A percentile compares a stretch with the other conserved stretches of the same genome.
These are phyloP conservation scores for Bassia scoparia DNA, from an alignment of 148 eudicot genomes.

Conservation along the genomic window DNA sequence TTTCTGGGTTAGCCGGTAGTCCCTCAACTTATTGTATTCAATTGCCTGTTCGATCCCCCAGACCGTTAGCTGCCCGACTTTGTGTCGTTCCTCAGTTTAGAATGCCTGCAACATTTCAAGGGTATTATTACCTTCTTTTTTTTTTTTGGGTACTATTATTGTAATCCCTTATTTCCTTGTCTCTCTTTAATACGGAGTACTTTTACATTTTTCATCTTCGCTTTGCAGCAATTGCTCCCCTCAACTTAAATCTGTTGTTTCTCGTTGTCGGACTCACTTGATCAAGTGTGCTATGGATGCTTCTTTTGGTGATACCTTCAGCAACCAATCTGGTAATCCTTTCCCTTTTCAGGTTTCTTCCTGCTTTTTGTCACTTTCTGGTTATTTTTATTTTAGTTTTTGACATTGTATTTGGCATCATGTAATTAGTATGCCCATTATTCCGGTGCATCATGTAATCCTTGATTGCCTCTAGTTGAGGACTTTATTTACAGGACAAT, in stretches of 20 bases:
- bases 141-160: too few relatives aligned
- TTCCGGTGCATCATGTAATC: neutral
- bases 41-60: conserved; percentile 37
- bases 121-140: conserved; percentile 26
- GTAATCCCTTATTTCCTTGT: too few relatives aligned
- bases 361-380: neutral
- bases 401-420: neutral
- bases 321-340: conserved; percentile 51
- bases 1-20: conserved; percentile 51
- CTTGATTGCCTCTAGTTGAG: neutral
- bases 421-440: neutral
- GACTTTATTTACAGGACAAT: neutral
- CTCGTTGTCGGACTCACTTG: conserved; percentile 20
- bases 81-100: conserved; percentile 23
- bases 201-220: too few relatives aligned
- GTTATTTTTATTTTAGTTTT: neutral
- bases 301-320: conserved; percentile 56
- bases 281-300: conserved; percentile 74
- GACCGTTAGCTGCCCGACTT: conserved; percentile 27
- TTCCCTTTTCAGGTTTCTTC: neutral
- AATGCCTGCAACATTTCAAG: conserved; percentile 26
- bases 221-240: conserved; percentile 40
- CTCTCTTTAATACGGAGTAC: too few relatives aligned
- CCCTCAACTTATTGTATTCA: conserved; percentile 47
- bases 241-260: conserved; percentile 29